phyloP scores from a whole-genome alignment of 139 green algal species.

The Nannochloris sp. region DNA sequence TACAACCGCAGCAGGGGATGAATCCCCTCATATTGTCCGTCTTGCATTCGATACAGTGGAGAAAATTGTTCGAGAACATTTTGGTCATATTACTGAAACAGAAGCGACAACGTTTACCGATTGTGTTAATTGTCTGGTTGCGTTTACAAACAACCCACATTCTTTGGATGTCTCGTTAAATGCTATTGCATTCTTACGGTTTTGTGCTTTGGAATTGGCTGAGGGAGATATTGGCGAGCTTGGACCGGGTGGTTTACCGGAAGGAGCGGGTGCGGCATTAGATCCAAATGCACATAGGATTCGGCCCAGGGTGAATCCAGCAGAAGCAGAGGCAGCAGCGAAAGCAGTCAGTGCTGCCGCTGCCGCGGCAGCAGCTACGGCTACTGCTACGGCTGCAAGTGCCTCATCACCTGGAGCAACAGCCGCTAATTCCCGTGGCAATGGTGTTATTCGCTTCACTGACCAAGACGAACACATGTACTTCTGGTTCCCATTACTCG shows the following conservation, averaged over 20 bases:
- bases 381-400: background rate
- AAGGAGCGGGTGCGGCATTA: conserved; percentile 21
- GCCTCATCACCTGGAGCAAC: too few species aligned
- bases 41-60: conserved; percentile 95
- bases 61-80: conserved; percentile 96
- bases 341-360: background rate
- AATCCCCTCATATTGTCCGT: conserved; percentile 69
- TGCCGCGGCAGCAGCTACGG: background rate
- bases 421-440: background rate
- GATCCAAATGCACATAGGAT: conserved; percentile 35
- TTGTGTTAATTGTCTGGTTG: conserved; percentile 99
- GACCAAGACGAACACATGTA: conserved; percentile 92
- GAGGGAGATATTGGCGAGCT: conserved; percentile 83
- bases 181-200: conserved; percentile 94
- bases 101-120: conserved; percentile 97
- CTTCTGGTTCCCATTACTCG: conserved; percentile 99
- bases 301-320: background rate
- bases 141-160: conserved; percentile 97
- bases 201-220: conserved; percentile 92
- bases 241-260: conserved; percentile 32
- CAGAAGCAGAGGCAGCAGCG: background rate
- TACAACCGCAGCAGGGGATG: conserved; percentile 83
- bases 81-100: conserved; percentile 95
- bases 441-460: conserved; percentile 44
- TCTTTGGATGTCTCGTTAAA: conserved; percentile 90